These are phyloP conservation scores for Mimosa bimucronata DNA, from an alignment of 306 rosid species.

Conservation along the genomic window DNA sequence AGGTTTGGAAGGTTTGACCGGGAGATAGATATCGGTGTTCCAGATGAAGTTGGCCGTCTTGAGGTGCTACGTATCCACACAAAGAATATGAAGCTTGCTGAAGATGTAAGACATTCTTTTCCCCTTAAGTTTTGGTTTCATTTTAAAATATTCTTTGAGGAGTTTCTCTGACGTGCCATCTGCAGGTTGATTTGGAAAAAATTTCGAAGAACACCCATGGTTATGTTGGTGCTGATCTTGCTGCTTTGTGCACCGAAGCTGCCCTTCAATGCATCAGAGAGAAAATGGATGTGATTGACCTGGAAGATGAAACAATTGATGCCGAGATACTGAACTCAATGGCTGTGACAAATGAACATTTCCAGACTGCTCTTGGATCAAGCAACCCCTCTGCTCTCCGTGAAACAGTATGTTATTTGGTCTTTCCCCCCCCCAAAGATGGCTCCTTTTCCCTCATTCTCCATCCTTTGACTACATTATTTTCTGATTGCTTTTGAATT, in stretches of 20 bases:
- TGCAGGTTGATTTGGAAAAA: conserved; percentile 74
- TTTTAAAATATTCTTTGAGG: neutral
- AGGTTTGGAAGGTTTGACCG: conserved; percentile 84
- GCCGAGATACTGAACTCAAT: conserved; percentile 82
- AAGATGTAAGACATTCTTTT: conserved; percentile 51
- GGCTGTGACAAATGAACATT: conserved; percentile 81
- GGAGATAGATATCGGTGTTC: conserved; percentile 81
- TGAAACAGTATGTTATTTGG: conserved; percentile 57
- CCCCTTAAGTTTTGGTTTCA: neutral
- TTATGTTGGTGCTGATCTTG: conserved; percentile 80
- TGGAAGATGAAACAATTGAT: conserved; percentile 74
- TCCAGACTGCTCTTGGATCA: conserved; percentile 73
- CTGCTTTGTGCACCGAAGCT: conserved; percentile 79
- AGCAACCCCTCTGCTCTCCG: conserved; percentile 83
- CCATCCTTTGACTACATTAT: neutral
- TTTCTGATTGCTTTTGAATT: neutral
- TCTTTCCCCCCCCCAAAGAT: neutral
- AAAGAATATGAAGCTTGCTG: conserved; percentile 81
- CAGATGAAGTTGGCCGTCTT: conserved; percentile 73
- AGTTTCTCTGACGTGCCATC: neutral
- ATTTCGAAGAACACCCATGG: conserved; percentile 73
- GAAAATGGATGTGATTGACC: conserved; percentile 78
- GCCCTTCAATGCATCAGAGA: conserved; percentile 81
- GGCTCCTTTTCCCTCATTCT: neutral
- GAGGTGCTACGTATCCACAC: conserved; percentile 82